phyloP scores from a whole-genome alignment of 2,329 filamentous ascomycete genomes.

The Fusarium devonianum region DNA sequence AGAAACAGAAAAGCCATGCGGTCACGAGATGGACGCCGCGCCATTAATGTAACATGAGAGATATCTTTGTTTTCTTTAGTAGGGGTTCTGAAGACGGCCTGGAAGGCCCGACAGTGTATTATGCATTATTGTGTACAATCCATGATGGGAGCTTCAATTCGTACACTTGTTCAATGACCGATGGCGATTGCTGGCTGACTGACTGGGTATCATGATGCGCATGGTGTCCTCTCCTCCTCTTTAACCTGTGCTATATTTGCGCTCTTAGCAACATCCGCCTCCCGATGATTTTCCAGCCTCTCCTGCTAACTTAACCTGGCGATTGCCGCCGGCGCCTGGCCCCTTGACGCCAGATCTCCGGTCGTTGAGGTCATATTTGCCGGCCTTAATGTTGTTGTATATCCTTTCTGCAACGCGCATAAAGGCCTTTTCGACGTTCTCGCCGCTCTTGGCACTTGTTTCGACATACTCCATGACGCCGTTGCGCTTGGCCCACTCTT shows the following conservation, averaged over 20 bases:
- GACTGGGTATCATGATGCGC: conserved; percentile 45
- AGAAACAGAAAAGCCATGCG: conserved; percentile 32
- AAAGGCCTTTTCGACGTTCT: conserved; percentile 93
- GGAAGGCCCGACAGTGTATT: conserved; percentile 38
- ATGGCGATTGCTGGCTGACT: conserved; percentile 36
- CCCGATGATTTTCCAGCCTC: conserved; percentile 50
- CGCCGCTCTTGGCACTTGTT: conserved; percentile 93
- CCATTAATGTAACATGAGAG: conserved; percentile 44
- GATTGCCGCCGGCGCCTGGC: conserved; percentile 57
- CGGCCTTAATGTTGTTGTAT: conserved; percentile 95
- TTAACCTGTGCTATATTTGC: conserved; percentile 8
- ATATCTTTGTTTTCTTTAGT: conserved; percentile 30
- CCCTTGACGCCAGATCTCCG: conserved; percentile 90
- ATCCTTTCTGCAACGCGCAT: conserved; percentile 93
- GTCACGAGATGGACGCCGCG: conserved; percentile 35
- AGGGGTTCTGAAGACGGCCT: conserved; percentile 25
- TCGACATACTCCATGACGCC: conserved; percentile 93
- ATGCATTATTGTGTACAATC: conserved; percentile 47
- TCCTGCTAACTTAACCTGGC: conserved; percentile 57
- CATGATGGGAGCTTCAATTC: conserved; percentile 36
- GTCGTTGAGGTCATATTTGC: conserved; percentile 93
- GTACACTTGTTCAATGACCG: conserved; percentile 38
- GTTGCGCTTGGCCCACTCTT: conserved; percentile 87
- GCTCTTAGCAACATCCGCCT: conserved; percentile 58
- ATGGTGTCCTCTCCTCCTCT: conserved; percentile 23